Percentiles rank a stretch among this genome's conserved stretches.
Conservation (phyloP, 352 stramenopile genomes). For the Pythium guiyangense region DNA sequence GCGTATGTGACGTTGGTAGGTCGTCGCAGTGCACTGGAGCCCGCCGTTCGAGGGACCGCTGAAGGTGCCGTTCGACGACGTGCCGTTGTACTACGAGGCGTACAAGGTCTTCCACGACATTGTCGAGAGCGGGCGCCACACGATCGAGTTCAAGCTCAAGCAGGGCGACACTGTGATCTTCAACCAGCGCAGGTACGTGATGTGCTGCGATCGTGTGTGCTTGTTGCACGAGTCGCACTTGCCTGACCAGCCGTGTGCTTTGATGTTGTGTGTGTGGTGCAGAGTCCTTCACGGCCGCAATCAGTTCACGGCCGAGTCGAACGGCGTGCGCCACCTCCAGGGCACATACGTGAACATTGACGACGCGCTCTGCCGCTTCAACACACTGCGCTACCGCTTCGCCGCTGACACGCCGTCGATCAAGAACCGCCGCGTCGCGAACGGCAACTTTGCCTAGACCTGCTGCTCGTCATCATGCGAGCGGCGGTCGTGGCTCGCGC, state of each 20-base stretch:
- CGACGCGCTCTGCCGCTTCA: conserved; percentile 81
- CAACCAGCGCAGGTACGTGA: conserved; percentile 73
- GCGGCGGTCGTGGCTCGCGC: background rate
- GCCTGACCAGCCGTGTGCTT: no score
- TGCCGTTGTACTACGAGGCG: conserved; percentile 75
- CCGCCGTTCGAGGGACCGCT: conserved; percentile 94
- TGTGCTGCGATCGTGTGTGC: no score
- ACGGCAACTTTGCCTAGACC: conserved; percentile 64
- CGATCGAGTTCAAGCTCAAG: conserved; percentile 75
- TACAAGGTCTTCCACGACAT: conserved; percentile 80
- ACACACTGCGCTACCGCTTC: conserved; percentile 60
- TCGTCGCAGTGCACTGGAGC: conserved; percentile 91
- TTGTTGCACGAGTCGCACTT: no score
- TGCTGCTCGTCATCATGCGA: background rate
- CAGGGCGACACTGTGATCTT: conserved; percentile 82
- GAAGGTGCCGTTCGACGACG: conserved; percentile 66
- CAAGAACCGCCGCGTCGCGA: conserved; percentile 67
- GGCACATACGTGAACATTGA: conserved; percentile 88
- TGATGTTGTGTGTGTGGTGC: background rate
- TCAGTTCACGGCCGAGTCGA: conserved; percentile 62
- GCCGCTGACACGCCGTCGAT: conserved; percentile 25
- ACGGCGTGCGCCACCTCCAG: conserved; percentile 75
- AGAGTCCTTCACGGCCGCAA: conserved; percentile 77
- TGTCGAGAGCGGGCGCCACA: conserved; percentile 64
- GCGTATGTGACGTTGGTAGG: conserved; percentile 28